Conservation (phyloP, 2,329 filamentous ascomycete species). For the Xylariaceae sp. region DNA sequence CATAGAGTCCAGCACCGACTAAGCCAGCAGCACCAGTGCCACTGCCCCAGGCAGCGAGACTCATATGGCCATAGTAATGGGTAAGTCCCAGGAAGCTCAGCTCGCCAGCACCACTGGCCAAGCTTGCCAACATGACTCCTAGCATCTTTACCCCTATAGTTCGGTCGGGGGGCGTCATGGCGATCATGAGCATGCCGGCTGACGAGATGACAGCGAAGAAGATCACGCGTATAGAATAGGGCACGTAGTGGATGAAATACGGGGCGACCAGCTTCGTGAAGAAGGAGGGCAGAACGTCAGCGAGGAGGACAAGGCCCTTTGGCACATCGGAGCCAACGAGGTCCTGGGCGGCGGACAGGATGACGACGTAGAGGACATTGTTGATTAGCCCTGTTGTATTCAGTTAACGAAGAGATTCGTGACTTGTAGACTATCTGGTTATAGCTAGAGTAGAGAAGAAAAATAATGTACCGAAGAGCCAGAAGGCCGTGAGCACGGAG, state of each 20-base stretch:
- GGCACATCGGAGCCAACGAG: slow-evolving; percentile 82
- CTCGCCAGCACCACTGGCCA: slow-evolving; percentile 83
- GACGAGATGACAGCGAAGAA: slow-evolving; percentile 70
- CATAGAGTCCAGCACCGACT: slow-evolving; percentile 81
- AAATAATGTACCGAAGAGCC: slow-evolving; percentile 72
- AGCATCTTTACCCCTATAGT: slow-evolving; percentile 71
- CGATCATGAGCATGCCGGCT: slow-evolving; percentile 84
- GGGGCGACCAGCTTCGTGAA: slow-evolving; percentile 81
- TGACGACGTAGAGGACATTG: slow-evolving; percentile 96
- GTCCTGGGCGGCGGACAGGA: slow-evolving; percentile 90
- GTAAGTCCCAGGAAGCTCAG: slow-evolving; percentile 86
- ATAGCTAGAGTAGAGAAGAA: not conserved
- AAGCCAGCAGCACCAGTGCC: slow-evolving; percentile 87
- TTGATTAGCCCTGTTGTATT: slow-evolving; percentile 71
- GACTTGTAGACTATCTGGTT: not conserved
- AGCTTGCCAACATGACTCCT: slow-evolving; percentile 77
- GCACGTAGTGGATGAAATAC: slow-evolving; percentile 86
- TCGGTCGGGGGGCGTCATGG: slow-evolving; percentile 62
- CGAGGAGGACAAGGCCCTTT: slow-evolving; percentile 87
- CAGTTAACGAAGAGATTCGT: slow-evolving; percentile 2
- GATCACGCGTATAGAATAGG: slow-evolving; percentile 70
- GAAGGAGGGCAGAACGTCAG: slow-evolving; percentile 88
- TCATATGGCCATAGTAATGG: slow-evolving; percentile 85
- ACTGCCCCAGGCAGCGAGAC: slow-evolving; percentile 85
- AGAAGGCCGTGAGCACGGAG: slow-evolving; percentile 75